Conservation (phyloP, 1,284 basidiomycete species). For the Cryptococcus sp. region DNA sequence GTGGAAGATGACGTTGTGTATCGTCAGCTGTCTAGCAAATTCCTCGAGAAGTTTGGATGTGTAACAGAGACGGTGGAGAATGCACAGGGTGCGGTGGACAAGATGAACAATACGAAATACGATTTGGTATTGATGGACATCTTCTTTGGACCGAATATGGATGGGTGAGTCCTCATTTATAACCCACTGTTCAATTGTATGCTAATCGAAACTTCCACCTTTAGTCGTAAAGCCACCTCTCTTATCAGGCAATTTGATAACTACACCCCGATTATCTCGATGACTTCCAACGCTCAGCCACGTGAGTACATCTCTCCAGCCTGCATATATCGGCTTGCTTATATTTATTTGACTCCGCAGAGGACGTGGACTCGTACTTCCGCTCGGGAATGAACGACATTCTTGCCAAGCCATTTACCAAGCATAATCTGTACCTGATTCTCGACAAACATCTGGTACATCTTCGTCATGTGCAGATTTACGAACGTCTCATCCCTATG, state of each 20-base stretch:
- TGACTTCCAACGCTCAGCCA: conserved; percentile 92
- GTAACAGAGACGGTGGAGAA: conserved; percentile 90
- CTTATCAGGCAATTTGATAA: conserved; percentile 90
- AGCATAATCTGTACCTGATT: conserved; percentile 84
- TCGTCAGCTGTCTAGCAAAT: conserved; percentile 83
- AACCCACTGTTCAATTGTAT: neutral
- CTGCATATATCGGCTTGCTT: neutral
- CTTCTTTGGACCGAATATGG: conserved; percentile 51
- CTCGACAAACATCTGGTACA: conserved; percentile 96
- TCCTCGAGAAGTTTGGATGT: conserved; percentile 93
- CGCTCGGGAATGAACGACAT: conserved; percentile 87
- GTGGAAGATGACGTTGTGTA: conserved; percentile 96
- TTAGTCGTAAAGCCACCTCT: conserved; percentile 67
- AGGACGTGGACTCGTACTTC: conserved; percentile 47
- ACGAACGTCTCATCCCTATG: conserved; percentile 62
- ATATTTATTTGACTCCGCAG: conserved; percentile 29
- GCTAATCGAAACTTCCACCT: neutral
- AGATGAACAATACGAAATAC: conserved; percentile 92
- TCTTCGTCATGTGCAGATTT: conserved; percentile 84
- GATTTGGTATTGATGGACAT: conserved; percentile 90
- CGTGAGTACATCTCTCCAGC: conserved; percentile 28
- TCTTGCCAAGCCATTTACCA: conserved; percentile 95
- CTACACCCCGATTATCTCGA: conserved; percentile 88
- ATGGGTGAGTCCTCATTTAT: conserved; percentile 37
- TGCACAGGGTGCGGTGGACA: conserved; percentile 89